These are phyloP conservation scores for Erythrophleum ivorense DNA, from an alignment of 331 rosid genomes.

Conservation along the genomic window DNA sequence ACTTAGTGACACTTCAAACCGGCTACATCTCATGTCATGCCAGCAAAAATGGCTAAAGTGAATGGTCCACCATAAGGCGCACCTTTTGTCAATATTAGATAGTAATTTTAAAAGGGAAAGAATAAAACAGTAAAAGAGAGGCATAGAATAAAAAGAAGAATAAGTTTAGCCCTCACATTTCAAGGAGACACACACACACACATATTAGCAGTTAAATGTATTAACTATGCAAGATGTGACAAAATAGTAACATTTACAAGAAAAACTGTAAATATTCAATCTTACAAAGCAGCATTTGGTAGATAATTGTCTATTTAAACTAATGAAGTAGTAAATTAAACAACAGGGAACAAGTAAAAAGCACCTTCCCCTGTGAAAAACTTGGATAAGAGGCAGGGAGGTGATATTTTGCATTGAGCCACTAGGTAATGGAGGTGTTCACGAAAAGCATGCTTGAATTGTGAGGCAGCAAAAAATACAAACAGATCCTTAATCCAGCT, in stretches of 20 bases:
- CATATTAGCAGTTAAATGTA: not conserved
- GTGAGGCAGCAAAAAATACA: constrained; percentile 70
- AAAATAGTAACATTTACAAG: not conserved
- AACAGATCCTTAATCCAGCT: constrained; percentile 67
- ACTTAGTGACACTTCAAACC: too few species aligned
- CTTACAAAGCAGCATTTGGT: not conserved
- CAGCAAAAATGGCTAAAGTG: not conserved
- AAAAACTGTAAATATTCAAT: not conserved
- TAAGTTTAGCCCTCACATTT: not conserved
- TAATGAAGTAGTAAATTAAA: constrained; percentile 26
- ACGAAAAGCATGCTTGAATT: constrained; percentile 61
- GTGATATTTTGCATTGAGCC: constrained; percentile 64
- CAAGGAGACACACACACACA: too few species aligned
- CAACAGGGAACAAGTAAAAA: constrained; percentile 29
- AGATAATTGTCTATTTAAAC: not conserved
- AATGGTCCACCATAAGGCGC: not conserved
- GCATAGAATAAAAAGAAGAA: not conserved
- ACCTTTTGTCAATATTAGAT: too few species aligned
- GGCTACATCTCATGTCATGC: not conserved
- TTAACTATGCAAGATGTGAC: not conserved
- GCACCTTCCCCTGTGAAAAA: constrained; percentile 87
- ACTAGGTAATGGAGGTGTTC: constrained; percentile 75
- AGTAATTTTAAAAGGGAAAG: not conserved
- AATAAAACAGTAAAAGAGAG: not conserved
- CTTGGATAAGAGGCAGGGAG: constrained; percentile 63